These are phyloP conservation scores for Bretziella fagacearum DNA, from an alignment of 2,329 filamentous ascomycete genomes.

Conservation along the genomic window DNA sequence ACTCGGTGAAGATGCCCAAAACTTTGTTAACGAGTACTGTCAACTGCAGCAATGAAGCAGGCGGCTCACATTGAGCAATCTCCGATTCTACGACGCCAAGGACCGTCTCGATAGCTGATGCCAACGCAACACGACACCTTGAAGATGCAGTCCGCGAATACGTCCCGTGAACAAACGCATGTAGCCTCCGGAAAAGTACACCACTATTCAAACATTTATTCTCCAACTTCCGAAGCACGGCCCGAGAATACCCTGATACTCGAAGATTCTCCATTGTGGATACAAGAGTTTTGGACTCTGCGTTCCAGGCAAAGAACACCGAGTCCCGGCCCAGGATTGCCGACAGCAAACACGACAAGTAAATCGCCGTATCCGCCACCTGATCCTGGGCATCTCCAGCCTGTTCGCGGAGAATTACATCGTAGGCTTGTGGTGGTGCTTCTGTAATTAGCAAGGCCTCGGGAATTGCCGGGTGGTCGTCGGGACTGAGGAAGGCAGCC, in stretches of 20 bases:
- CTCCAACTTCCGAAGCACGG: conserved; percentile 31
- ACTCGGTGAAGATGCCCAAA: conserved; percentile 32
- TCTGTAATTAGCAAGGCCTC: conserved; percentile 48
- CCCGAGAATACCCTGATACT: conserved; percentile 38
- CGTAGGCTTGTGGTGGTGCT: conserved; percentile 46
- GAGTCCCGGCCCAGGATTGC: conserved; percentile 56
- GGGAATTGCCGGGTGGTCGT: conserved; percentile 20
- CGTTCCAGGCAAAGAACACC: conserved; percentile 48
- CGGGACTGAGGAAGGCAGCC: conserved; percentile 42
- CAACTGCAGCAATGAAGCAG: conserved; percentile 35
- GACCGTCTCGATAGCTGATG: conserved; percentile 31
- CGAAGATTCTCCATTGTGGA: conserved; percentile 30
- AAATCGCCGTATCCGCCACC: conserved; percentile 30
- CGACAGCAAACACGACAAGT: conserved; percentile 42
- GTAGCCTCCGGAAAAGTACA: conserved; percentile 30
- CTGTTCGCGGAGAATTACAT: conserved; percentile 36
- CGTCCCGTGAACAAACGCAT: conserved; percentile 29
- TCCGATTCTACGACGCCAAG: conserved; percentile 33
- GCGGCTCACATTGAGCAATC: conserved; percentile 28
- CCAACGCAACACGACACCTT: conserved; percentile 35
- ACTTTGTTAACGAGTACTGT: conserved; percentile 33
- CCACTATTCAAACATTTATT: conserved; percentile 31
- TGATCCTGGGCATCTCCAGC: conserved; percentile 26
- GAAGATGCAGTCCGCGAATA: conserved; percentile 29
- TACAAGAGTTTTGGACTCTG: conserved; percentile 34